These are phyloP conservation scores for Mucor mucedo DNA, from an alignment of 371 early-diverging fungal species.

Conservation along the genomic window DNA sequence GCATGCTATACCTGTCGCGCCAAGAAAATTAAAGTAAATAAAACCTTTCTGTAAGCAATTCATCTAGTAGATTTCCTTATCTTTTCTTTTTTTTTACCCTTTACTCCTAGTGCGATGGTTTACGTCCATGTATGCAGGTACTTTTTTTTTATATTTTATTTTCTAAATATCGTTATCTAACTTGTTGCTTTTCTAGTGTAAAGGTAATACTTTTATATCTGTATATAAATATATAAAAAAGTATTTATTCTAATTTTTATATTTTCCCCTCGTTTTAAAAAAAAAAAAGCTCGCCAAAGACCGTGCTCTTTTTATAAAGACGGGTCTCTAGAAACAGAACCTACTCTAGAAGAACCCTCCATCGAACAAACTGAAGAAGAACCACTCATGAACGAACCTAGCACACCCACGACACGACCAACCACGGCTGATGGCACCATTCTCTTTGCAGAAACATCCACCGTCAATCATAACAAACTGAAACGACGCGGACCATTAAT, in stretches of 20 bases:
- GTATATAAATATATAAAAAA: not conserved
- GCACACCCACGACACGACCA: not conserved
- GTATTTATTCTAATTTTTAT: not conserved
- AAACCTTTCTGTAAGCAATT: not conserved
- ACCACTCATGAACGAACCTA: not conserved
- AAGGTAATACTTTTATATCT: conserved; percentile 4
- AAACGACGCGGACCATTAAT: conserved; percentile 29
- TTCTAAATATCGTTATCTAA: not conserved
- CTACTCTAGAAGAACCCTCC: not conserved
- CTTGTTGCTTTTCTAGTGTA: conserved; percentile 14
- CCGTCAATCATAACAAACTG: conserved; percentile 23
- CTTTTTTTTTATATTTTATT: not conserved
- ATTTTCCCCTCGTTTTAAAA: no score
- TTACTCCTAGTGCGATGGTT: conserved; percentile 48
- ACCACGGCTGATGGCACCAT: conserved; percentile 3
- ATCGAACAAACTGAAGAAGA: not conserved
- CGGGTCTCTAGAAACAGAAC: conserved; percentile 25
- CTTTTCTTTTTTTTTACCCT: not conserved
- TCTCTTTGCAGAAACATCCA: conserved; percentile 21
- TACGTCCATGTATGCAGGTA: conserved; percentile 63
- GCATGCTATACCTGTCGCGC: conserved; percentile 55
- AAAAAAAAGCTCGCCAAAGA: conserved; percentile 24
- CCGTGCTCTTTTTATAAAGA: conserved; percentile 37
- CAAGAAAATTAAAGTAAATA: conserved; percentile 54
- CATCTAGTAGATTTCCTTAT: no score